Percentiles rank a stretch among this genome's conserved stretches.
Evolutionary conservation across 805 yeast genomes (phyloP).

Genomic region (Diddensiella caesifluorescens): DNA sequence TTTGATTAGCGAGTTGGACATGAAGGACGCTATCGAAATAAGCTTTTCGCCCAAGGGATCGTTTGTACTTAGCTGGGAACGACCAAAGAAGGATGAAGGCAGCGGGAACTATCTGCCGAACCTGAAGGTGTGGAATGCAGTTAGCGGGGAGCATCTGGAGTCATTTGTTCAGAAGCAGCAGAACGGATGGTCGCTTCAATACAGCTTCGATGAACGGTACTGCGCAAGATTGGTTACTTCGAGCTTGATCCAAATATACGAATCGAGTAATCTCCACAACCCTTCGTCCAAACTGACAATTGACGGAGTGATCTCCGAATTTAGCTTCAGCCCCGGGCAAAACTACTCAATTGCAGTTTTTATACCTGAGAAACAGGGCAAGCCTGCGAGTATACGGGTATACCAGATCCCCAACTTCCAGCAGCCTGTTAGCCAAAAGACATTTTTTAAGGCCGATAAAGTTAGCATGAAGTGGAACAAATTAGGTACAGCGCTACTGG

Average conservation of each 20-base stretch:
- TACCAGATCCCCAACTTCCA: constrained; percentile 71
- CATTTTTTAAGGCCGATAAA: constrained; percentile 92
- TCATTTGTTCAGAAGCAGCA: constrained; percentile 76
- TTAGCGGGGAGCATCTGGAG: constrained; percentile 43
- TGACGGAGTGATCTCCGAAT: constrained; percentile 50
- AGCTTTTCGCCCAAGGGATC: constrained; percentile 86
- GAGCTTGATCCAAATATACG: constrained; percentile 62
- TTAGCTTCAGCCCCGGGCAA: constrained; percentile 77
- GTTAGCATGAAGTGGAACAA: constrained; percentile 91
- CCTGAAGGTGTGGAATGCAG: constrained; percentile 67
- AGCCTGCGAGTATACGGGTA: constrained; percentile 83
- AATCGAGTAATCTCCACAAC: constrained; percentile 37
- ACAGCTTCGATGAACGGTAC: constrained; percentile 70
- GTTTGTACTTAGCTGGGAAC: constrained; percentile 82
- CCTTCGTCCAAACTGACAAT: constrained; percentile 55
- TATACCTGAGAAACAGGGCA: constrained; percentile 78
- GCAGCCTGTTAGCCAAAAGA: constrained; percentile 78
- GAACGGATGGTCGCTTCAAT: constrained; percentile 87
- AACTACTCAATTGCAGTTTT: constrained; percentile 89
- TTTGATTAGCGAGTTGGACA: constrained; percentile 43
- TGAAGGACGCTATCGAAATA: constrained; percentile 70
- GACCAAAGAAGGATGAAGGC: constrained; percentile 66
- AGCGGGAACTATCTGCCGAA: constrained; percentile 73
- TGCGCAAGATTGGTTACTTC: constrained; percentile 56
- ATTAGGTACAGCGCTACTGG: constrained; percentile 88